Evolutionary conservation across 1,284 basidiomycete genomes (phyloP).

Genomic region (Marasmius fiardii): DNA sequence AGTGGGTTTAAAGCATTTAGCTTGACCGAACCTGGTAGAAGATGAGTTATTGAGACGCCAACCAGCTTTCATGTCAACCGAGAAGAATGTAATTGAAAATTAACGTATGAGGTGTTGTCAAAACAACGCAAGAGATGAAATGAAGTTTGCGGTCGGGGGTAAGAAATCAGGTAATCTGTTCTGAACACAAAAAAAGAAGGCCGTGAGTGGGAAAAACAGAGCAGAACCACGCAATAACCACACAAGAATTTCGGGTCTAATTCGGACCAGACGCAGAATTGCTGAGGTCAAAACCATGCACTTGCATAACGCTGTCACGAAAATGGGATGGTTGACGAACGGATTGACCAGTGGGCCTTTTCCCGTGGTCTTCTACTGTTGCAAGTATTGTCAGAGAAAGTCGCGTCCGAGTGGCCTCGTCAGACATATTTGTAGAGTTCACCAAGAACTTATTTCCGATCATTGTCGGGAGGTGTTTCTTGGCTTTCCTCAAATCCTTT

Average conservation of each 20-base stretch:
- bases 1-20: constrained; percentile 28
- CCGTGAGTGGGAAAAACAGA: not conserved
- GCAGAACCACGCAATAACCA: not conserved
- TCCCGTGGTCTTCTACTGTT: constrained; percentile 16
- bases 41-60: not conserved
- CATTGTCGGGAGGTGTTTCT: constrained; percentile 23
- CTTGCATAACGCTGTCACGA: constrained; percentile 7
- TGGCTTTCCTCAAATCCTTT: too few relatives aligned
- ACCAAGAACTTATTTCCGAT: constrained; percentile 22
- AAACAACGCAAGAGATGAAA: constrained; percentile 12
- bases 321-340: constrained; percentile 13
- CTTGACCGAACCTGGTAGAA: constrained; percentile 7
- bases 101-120: constrained; percentile 9
- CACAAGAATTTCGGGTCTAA: constrained; percentile 12
- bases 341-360: constrained; percentile 15
- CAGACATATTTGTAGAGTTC: constrained; percentile 19
- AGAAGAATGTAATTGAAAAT: not conserved
- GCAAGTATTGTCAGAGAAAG: constrained; percentile 13
- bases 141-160: constrained; percentile 10
- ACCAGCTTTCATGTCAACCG: too few relatives aligned
- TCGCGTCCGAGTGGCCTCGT: constrained; percentile 20
- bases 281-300: not conserved
- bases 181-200: not conserved
- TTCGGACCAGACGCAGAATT: constrained; percentile 13
- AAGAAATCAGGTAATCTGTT: constrained; percentile 7